Conservation (phyloP, 2,329 filamentous ascomycete species). For the Cryphonectria naterciae region DNA sequence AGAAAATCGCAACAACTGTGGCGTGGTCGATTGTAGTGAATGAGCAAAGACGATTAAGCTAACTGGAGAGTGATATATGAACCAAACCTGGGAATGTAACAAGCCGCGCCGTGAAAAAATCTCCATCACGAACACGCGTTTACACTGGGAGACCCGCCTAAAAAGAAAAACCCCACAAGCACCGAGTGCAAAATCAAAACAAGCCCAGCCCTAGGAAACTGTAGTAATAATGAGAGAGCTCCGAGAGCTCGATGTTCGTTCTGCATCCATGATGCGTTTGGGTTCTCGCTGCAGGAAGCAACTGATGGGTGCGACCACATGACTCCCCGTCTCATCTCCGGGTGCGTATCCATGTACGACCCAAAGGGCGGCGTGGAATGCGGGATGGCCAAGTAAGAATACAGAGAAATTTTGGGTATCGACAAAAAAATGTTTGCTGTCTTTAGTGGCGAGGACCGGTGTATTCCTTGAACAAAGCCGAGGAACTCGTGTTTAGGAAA, state of each 20-base stretch:
- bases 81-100: slow-evolving; percentile 22
- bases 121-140: slow-evolving; percentile 28
- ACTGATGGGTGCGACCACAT: background rate
- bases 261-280: background rate
- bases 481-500: background rate
- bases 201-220: slow-evolving; percentile 23
- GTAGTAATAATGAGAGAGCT: slow-evolving; percentile 11
- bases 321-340: slow-evolving; percentile 9
- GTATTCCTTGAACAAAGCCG: background rate
- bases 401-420: slow-evolving; percentile 30
- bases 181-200: slow-evolving; percentile 21
- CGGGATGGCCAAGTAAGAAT: slow-evolving; percentile 28
- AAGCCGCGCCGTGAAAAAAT: slow-evolving; percentile 22
- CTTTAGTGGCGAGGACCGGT: background rate
- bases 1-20: background rate
- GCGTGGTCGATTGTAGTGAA: background rate
- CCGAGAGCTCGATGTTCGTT: background rate
- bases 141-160: slow-evolving; percentile 26
- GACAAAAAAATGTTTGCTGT: slow-evolving; percentile 29
- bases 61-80: slow-evolving; percentile 26
- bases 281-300: background rate
- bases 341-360: slow-evolving; percentile 9
- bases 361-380: slow-evolving; percentile 1
- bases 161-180: slow-evolving; percentile 23
- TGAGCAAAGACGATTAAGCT: slow-evolving; percentile 27